Conservation (phyloP, 352 stramenopile genomes). For the Phytophthora nicotianae region DNA sequence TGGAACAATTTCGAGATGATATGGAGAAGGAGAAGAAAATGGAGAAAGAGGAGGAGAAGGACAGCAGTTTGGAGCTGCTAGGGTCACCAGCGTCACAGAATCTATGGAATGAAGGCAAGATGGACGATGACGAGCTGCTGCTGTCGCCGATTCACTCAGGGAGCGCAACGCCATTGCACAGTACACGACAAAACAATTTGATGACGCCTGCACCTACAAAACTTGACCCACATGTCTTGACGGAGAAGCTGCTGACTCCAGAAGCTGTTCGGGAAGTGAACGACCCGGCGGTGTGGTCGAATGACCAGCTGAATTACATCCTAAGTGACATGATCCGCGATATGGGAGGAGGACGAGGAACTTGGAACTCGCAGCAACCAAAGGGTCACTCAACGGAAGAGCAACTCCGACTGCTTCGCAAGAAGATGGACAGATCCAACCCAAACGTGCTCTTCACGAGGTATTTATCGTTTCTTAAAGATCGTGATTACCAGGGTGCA, state of each 20-base stretch:
- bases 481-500: constrained; percentile 85
- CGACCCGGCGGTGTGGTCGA: constrained; percentile 48
- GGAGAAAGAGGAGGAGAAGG: constrained; percentile 15
- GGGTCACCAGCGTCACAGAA: constrained; percentile 31
- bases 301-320: constrained; percentile 66
- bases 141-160: constrained; percentile 40
- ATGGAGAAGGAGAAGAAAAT: constrained; percentile 28
- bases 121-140: constrained; percentile 35
- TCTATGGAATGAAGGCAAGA: constrained; percentile 35
- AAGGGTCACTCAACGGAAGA: constrained; percentile 18
- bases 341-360: constrained; percentile 33
- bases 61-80: constrained; percentile 29
- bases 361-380: background rate
- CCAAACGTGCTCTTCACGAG: constrained; percentile 80
- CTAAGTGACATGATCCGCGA: constrained; percentile 49
- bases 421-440: constrained; percentile 37
- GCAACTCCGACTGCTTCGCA: constrained; percentile 25
- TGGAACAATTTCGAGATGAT: constrained; percentile 49
- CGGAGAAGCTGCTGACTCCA: constrained; percentile 11
- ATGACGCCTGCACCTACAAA: constrained; percentile 22
- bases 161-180: constrained; percentile 17
- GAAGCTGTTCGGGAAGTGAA: constrained; percentile 31
- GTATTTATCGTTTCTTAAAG: constrained; percentile 86
- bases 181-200: constrained; percentile 9
- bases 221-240: constrained; percentile 8